Percentiles rank a stretch among this genome's conserved stretches.
Conservation (phyloP, 306 rosid genomes). For the Prunus mume region DNA sequence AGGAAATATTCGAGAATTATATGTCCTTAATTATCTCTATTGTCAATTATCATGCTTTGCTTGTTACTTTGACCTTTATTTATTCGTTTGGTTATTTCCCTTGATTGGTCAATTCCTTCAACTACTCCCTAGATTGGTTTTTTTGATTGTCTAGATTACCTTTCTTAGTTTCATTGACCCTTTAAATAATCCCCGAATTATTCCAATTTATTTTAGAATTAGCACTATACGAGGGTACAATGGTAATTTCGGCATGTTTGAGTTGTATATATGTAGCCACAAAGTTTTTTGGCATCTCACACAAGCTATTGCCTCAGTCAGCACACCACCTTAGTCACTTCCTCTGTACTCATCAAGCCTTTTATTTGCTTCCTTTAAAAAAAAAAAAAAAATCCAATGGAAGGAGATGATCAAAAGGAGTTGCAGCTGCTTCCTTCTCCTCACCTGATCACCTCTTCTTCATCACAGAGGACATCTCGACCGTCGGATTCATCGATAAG, state of each 20-base stretch:
- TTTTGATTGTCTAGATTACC: not conserved
- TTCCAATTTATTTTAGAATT: not conserved
- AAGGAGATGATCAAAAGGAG: slow-evolving; percentile 66
- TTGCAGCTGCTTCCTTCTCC: slow-evolving; percentile 79
- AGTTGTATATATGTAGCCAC: slow-evolving; percentile 38
- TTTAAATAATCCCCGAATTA: not conserved
- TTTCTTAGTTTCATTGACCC: not conserved
- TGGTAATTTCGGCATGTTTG: slow-evolving; percentile 19
- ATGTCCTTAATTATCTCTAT: not conserved
- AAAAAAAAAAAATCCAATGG: slow-evolving; percentile 40
- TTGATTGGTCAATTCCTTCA: not conserved
- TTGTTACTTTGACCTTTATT: not conserved
- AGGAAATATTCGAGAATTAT: not conserved
- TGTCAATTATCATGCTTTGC: not conserved
- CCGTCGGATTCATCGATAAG: slow-evolving; percentile 48
- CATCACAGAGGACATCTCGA: slow-evolving; percentile 27
- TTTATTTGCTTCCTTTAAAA: not conserved
- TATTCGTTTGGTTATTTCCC: not conserved
- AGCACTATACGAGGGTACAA: slow-evolving; percentile 23
- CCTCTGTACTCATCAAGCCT: not conserved
- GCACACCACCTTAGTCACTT: not conserved
- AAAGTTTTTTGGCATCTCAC: slow-evolving; percentile 26
- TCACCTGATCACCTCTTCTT: slow-evolving; percentile 25
- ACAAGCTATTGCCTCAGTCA: not conserved
- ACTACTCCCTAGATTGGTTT: not conserved